A percentile compares a stretch with the other conserved stretches of the same genome.
Evolutionary conservation across 768 basidiomycete species (phyloP).

Genomic region (Tulasnella sp.): DNA sequence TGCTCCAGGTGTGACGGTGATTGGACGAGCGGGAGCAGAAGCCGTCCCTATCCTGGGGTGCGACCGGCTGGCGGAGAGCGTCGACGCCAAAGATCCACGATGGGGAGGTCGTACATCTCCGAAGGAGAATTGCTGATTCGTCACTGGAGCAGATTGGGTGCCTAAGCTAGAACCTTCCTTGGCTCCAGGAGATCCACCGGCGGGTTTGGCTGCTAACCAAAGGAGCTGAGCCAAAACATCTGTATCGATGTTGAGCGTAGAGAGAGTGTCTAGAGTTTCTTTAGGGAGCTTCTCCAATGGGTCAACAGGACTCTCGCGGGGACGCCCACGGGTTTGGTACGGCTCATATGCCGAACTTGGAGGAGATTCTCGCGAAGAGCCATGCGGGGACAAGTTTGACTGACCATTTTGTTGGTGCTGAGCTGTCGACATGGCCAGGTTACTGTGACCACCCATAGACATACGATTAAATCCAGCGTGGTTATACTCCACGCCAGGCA

Average conservation of each 20-base stretch:
- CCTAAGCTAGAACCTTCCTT: neutral
- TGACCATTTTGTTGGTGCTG: no score
- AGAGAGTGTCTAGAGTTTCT: neutral
- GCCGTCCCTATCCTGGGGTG: constrained; percentile 3
- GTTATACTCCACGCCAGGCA: neutral
- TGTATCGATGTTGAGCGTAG: neutral
- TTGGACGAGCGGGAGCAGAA: neutral
- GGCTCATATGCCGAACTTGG: no score
- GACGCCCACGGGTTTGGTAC: no score
- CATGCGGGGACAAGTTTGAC: no score
- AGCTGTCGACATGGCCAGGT: no score
- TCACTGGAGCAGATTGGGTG: neutral
- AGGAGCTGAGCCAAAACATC: neutral
- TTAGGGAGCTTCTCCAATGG: constrained; percentile 1
- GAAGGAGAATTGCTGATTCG: neutral
- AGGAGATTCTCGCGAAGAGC: no score
- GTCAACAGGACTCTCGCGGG: neutral
- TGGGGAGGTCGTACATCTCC: no score
- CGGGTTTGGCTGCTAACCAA: neutral
- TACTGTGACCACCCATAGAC: no score
- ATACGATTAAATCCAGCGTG: no score
- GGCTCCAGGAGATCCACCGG: neutral
- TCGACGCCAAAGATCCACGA: no score
- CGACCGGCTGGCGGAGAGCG: neutral
- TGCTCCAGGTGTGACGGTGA: neutral